phyloP scores from a whole-genome alignment of 495 filamentous ascomycete species.

The Talaromyces trachyspermus region DNA sequence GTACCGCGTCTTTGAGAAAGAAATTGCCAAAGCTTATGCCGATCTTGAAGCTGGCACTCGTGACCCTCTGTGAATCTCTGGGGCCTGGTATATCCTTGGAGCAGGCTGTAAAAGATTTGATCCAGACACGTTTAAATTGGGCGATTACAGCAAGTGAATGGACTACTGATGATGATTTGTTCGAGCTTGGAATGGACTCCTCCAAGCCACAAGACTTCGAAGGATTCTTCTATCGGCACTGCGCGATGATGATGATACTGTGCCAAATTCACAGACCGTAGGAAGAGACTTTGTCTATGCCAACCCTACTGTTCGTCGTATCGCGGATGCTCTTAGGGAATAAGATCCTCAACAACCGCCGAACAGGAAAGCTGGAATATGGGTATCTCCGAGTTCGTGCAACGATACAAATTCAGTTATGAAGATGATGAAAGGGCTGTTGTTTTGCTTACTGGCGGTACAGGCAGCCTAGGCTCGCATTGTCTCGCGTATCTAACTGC shows the following conservation, averaged over 20 bases:
- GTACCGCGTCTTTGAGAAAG: conserved; percentile 20
- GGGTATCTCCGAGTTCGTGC: background rate
- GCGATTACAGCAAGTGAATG: conserved; percentile 6
- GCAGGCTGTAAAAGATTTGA: conserved; percentile 9
- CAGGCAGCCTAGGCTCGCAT: conserved; percentile 25
- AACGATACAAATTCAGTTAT: background rate
- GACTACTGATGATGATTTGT: conserved; percentile 22
- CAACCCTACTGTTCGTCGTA: conserved; percentile 11
- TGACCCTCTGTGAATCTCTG: no score
- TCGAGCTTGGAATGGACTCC: conserved; percentile 30
- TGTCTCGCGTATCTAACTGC: conserved; percentile 14
- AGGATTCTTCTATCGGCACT: conserved; percentile 13
- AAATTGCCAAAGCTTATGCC: conserved; percentile 21
- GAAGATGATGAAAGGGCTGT: conserved; percentile 4
- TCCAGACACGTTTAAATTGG: conserved; percentile 13
- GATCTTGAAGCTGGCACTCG: conserved; percentile 10
- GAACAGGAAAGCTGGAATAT: background rate
- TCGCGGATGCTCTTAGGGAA: conserved; percentile 7
- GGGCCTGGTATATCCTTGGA: conserved; percentile 11
- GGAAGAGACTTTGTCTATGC: conserved; percentile 20
- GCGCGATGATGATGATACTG: background rate
- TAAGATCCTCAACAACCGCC: background rate
- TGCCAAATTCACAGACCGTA: background rate
- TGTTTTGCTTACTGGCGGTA: conserved; percentile 26
- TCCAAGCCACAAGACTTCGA: conserved; percentile 25